Base-by-base conservation (phyloP, 257 asterid genomes). In the Leptodermis oblonga region DNA sequence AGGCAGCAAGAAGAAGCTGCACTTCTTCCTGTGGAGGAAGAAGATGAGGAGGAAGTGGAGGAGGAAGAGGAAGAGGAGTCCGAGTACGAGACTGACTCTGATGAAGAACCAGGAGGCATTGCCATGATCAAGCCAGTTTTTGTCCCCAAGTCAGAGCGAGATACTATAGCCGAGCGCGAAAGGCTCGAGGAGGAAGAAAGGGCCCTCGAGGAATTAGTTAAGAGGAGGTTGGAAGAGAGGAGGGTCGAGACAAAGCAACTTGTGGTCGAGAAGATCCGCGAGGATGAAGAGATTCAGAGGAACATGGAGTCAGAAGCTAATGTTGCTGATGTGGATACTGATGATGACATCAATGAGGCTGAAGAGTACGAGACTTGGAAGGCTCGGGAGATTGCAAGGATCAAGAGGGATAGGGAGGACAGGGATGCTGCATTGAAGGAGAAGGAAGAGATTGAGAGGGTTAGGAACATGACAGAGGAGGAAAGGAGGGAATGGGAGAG, bases 301-400 rank as follows among this genome's bases (percentile, higher is more conserved):
- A 91, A 87, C 71, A 59, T 82, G 83, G 96, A 94, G 61, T 49
- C 79, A 80, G 96, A 83, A 55, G 87, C 95, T 6, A 70, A 89
- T 72, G 72, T 87, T 73, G 92, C 90, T 60, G 99, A 94, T 71
- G 91, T 94, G 69, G 97, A 94, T 69, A 94, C 99, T 0, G 96
- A 94, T 42, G 97, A 94, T 78, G 97, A 94, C 58, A 65, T 84
- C 74, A 94, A 94, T 52, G 97, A 90, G 82, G 95, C 88, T 15
- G 99, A 93, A 53, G 97, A 90, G 70, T 93, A 93, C 1, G 95
- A 94, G 85, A 92, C 96, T 41, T 94, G 99, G 99, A 94, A 91
- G 82, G 83, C 81, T 68, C 83, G 99, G 74, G 99, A 94, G 82
- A 90, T 90, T 78, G 90, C 95, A 0, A 87, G 97, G 88, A 90